Evolutionary conservation across 176 grass and related monocot genomes (phyloP), one percentile per base, ranked within the genome.

Genomic region (Eragrostis curvula): DNA sequence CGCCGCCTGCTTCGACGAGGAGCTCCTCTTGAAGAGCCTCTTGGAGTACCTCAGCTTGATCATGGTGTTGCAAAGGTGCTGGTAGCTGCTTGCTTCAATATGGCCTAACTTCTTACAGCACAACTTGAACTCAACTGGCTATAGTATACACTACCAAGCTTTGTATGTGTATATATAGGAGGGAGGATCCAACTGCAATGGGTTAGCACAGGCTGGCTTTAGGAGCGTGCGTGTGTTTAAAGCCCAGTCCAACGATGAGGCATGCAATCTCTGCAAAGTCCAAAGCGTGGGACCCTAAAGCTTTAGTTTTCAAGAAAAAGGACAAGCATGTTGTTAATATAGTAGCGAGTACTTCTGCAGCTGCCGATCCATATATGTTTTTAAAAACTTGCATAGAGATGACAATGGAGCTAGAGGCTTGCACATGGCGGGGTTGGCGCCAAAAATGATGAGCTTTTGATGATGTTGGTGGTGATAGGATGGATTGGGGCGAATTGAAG

Each of bases 1-100:
- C n/a, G 79, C 50, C 88, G 82, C 57, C 56, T 74, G 27, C 63
- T 32, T 93, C 3, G 88, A 79, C 17, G 87, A 91, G 14, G 78
- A 83, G 72, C 85, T 92, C 75, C 85, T 96, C 91, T 99, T 96
- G 96, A 99, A 96, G 71, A 96, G 80, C 89, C 74, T 99, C 93
- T 94, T 99, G 68, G 96, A 91, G 78, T 78, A 86, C 82, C 93
- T 96, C 82, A 99, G 55, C 87, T 94, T 96, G 71, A 96, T 96
- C 96, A 99, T 99, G 29, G 61, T 20, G n/a, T 36, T 27, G 56
- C 46, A 30, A 5, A 36, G 23, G 46, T 6, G 56, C 7, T 44
- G 7, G 65, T 55, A 30, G 57, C 9, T 39, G 2, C 12, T 51
- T 53, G 24, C 55, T 41, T 5, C 56, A 67, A 27, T 36, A 36